Base-by-base conservation (phyloP, 1,139 yeast species). In the Entelexis paramagnoliae region DNA sequence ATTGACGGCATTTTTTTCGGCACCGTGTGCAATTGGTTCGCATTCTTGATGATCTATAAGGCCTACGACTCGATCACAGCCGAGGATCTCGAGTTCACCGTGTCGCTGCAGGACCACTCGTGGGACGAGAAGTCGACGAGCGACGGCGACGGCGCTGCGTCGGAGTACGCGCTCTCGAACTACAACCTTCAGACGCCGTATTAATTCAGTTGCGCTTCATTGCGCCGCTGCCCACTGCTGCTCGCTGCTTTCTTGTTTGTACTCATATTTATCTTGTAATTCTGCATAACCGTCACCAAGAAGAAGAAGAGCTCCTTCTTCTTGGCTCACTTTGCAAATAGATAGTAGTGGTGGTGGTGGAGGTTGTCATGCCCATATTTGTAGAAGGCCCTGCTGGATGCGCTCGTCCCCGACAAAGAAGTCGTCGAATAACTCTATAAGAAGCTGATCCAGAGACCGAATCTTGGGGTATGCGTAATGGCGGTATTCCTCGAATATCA, bases 31-130 rank as follows among this genome's bases (percentile, higher is more conserved):
- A 86, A 85, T 64, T 66, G 87, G 48, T 84, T 87, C 62, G 76
- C 95, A 8, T 72, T 83, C 52, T 88, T 91, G 95, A 89, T 91
- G 97, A 73, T 89, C 52, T 89, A 88, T 72, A 89, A 91, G 68
- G 86, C 81, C 61, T 91, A 97, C 96, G 96, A 89, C 63, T 85
- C 87, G 78, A 83, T 91, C 51, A 91, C 97, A n/a, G 79, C 81
- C 55, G 97, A 91, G 63, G 97, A 91, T 66, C 78, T 89, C 63
- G 98, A 91, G 68, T 91, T 91, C 66, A 80, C 91, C 49, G 94
- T 87, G 50, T 77, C 80, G 44, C 76, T 75, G 58, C 68, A 72
- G 50, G 69, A 70, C 34, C 72, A 71, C 54, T 67, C 67, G 13
- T 69, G 74, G 64, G 80, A 77, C 41, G 73, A 78, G 49, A 74